Conservation (phyloP, 352 stramenopile genomes). For the Sclerospora graminicola region DNA sequence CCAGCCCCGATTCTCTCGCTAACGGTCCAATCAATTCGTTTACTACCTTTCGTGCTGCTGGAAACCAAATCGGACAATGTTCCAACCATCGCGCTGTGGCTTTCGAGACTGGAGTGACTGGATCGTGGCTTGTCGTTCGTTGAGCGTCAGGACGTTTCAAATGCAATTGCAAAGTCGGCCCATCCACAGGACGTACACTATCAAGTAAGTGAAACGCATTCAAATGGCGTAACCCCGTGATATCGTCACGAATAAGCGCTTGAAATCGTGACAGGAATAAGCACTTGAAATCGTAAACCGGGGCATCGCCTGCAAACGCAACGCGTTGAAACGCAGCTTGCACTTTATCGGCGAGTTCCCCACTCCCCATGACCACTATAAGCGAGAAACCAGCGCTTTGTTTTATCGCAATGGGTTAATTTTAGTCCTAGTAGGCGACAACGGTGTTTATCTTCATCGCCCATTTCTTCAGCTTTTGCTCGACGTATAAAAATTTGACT, state of each 20-base stretch:
- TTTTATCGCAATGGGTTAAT: neutral
- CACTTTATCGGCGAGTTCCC: conserved; percentile 12
- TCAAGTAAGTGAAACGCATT: conserved; percentile 17
- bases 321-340: conserved; percentile 15
- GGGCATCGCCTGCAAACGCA: conserved; percentile 11
- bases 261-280: conserved; percentile 26
- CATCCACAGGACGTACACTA: conserved; percentile 5
- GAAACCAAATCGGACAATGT: conserved; percentile 17
- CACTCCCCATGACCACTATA: conserved; percentile 22
- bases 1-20: conserved; percentile 18
- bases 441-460: neutral
- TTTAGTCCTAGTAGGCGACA: neutral
- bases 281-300: conserved; percentile 18
- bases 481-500: no score
- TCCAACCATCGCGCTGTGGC: conserved; percentile 12
- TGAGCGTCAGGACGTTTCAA: neutral
- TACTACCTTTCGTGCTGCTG: conserved; percentile 8
- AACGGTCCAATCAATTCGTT: conserved; percentile 18
- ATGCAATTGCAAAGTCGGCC: conserved; percentile 7
- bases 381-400: neutral
- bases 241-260: conserved; percentile 18
- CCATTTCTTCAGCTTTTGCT: neutral
- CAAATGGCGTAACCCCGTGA: conserved; percentile 18
- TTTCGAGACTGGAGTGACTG: conserved; percentile 3
- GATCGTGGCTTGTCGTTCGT: conserved; percentile 4